These are phyloP conservation scores for Ceratobasidium sp. DNA, from an alignment of 1,284 basidiomycete species.

Conservation along the genomic window DNA sequence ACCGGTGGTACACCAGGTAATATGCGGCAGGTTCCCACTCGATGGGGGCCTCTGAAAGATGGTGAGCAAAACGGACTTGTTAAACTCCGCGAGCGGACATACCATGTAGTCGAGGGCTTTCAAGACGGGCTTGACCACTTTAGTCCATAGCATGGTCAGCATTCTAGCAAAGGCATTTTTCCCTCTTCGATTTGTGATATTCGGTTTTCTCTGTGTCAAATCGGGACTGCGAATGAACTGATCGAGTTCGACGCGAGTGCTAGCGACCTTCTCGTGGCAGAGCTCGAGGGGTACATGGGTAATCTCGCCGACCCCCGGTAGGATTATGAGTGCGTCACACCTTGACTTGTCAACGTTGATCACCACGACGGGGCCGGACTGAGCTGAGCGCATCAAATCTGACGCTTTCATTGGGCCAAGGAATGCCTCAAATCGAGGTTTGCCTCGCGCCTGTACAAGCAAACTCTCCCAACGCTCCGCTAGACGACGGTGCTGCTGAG, in stretches of 20 bases:
- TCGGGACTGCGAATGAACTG: too few species aligned
- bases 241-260: background rate
- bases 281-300: background rate
- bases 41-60: background rate
- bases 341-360: slow-evolving; percentile 16
- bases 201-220: background rate
- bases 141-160: slow-evolving; percentile 8
- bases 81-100: background rate
- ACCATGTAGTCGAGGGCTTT: background rate
- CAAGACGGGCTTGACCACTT: slow-evolving; percentile 18
- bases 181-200: background rate
- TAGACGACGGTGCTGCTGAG: background rate
- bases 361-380: background rate
- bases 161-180: background rate
- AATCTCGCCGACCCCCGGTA: background rate
- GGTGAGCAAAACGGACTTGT: background rate
- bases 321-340: slow-evolving; percentile 28
- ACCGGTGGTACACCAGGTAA: slow-evolving; percentile 24
- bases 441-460: background rate
- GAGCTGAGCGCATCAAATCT: slow-evolving; percentile 1
- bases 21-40: background rate
- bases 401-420: background rate
- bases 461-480: background rate
- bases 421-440: slow-evolving; percentile 19
- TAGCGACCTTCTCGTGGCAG: background rate